Evolutionary conservation across 1,139 yeast species (phyloP).

Genomic region (Debaryomyces fabryi): DNA sequence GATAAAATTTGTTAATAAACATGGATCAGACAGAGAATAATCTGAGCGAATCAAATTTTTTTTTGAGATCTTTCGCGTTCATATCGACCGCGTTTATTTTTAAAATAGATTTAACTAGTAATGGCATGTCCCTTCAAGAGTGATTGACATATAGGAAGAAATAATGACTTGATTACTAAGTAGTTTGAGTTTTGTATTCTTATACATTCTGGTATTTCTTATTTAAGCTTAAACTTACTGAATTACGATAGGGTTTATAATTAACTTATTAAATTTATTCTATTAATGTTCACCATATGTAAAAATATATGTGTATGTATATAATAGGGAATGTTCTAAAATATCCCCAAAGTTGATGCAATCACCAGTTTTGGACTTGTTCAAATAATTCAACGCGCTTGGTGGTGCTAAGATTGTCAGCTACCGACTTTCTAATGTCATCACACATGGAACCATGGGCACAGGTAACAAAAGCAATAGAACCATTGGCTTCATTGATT

Average conservation of each 20-base stretch:
- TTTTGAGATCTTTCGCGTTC: neutral
- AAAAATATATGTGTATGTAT: neutral
- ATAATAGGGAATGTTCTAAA: neutral
- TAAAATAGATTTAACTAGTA: neutral
- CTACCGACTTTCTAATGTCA: conserved; percentile 37
- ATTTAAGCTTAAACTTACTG: neutral
- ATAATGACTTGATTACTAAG: neutral
- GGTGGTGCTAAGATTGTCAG: conserved; percentile 29
- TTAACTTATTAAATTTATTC: neutral
- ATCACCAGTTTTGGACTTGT: conserved; percentile 43
- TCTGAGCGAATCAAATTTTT: neutral
- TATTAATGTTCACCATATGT: neutral
- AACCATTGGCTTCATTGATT: conserved; percentile 31
- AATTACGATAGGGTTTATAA: neutral
- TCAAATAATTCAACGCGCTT: conserved; percentile 45
- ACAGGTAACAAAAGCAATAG: conserved; percentile 43
- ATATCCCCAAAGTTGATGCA: neutral
- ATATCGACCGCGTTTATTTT: conserved; percentile 1
- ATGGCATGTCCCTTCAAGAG: neutral
- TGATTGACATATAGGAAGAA: neutral
- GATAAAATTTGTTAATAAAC: neutral
- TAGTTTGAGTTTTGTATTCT: too few relatives aligned
- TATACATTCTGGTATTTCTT: too few relatives aligned
- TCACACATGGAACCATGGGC: conserved; percentile 47
- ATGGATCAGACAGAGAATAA: neutral